phyloP scores from a whole-genome alignment of 331 rosid species.

The Quercus phellos region DNA sequence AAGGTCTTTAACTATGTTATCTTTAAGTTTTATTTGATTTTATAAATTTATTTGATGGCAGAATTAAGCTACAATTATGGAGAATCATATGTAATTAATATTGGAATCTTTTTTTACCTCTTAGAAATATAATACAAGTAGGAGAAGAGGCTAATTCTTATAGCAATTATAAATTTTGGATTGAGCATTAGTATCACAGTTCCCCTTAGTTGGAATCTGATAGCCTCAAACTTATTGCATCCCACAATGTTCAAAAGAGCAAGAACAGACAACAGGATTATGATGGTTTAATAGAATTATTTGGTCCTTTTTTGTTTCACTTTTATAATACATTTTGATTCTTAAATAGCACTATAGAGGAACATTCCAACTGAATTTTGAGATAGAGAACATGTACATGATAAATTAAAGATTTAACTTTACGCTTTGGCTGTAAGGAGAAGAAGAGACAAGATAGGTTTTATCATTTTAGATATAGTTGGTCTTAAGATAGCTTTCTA shows the following conservation, averaged over 20 bases:
- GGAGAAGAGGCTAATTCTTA: neutral
- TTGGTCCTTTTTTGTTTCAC: neutral
- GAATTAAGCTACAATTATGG: neutral
- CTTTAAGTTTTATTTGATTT: neutral
- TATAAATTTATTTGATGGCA: neutral
- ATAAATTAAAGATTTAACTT: no score
- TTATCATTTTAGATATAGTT: no score
- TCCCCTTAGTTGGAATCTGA: no score
- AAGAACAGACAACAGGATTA: neutral
- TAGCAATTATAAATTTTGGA: neutral
- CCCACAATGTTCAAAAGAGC: neutral
- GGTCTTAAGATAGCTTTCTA: neutral
- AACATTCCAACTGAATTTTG: no score
- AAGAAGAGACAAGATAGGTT: neutral
- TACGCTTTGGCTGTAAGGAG: neutral
- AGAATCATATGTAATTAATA: neutral
- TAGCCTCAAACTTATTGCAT: no score
- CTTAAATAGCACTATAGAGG: no score
- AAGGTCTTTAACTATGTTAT: slow-evolving; percentile 46
- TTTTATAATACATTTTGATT: no score
- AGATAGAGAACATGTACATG: no score
- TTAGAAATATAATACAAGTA: neutral
- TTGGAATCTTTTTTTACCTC: neutral
- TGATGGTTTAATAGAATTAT: neutral
- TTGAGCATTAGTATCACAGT: no score